These are phyloP conservation scores for Microdochium bolleyi DNA, from an alignment of 2,329 filamentous ascomycete genomes.

Conservation along the genomic window DNA sequence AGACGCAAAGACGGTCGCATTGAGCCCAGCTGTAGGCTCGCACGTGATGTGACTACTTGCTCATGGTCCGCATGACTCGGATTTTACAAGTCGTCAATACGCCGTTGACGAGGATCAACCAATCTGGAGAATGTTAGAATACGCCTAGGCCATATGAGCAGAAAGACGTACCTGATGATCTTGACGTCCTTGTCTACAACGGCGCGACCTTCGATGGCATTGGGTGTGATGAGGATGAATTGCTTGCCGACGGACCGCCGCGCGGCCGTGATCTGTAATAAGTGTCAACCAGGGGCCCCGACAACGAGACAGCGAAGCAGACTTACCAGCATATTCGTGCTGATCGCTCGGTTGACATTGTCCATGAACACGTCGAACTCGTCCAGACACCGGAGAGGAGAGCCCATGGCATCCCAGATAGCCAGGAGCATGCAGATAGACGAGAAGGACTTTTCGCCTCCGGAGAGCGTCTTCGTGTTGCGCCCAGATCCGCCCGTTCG, in stretches of 20 bases:
- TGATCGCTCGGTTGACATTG: slow-evolving; percentile 86
- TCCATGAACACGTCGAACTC: slow-evolving; percentile 99
- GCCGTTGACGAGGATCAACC: slow-evolving; percentile 4
- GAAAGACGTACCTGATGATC: slow-evolving; percentile 57
- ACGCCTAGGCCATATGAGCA: not conserved
- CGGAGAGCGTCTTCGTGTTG: slow-evolving; percentile 85
- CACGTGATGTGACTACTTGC: too few relatives aligned
- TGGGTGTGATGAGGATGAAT: slow-evolving; percentile 94
- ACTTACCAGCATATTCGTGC: slow-evolving; percentile 85
- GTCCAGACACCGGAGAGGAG: slow-evolving; percentile 86
- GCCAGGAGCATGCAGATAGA: slow-evolving; percentile 89
- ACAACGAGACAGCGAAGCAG: not conserved
- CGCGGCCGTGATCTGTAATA: slow-evolving; percentile 69
- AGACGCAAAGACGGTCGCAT: too few relatives aligned
- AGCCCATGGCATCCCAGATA: slow-evolving; percentile 98
- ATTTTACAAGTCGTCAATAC: slow-evolving; percentile 1
- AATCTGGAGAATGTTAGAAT: not conserved
- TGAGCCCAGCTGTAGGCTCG: too few relatives aligned
- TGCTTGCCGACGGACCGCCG: slow-evolving; percentile 82
- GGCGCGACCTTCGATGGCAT: slow-evolving; percentile 60
- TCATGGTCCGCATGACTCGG: not conserved
- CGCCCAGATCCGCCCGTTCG: slow-evolving; percentile 62
- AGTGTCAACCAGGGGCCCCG: slow-evolving; percentile 10
- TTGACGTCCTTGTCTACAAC: slow-evolving; percentile 62
- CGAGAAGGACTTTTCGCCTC: slow-evolving; percentile 96